phyloP scores from a whole-genome alignment of 225 moss, liverwort and hornwort genomes.

The Neckera pumila region DNA sequence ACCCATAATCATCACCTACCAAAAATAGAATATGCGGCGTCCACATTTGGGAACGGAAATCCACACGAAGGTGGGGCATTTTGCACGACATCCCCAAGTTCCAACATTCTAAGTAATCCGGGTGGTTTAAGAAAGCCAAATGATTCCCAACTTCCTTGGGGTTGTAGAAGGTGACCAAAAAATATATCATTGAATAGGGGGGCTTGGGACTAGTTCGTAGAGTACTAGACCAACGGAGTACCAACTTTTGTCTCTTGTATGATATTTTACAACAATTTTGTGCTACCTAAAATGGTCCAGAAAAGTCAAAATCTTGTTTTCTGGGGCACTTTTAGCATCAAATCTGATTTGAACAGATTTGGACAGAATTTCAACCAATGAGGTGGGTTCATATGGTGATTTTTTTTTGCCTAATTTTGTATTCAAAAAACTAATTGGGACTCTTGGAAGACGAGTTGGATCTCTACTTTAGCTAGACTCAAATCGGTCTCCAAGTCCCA shows the following conservation, averaged over 20 bases:
- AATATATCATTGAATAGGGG: too few relatives aligned
- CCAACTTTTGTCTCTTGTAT: background rate
- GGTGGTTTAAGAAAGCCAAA: background rate
- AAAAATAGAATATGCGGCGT: too few relatives aligned
- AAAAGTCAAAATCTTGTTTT: background rate
- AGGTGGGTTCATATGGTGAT: rapidly evolving
- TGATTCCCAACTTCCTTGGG: background rate
- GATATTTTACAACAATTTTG: background rate
- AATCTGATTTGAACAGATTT: background rate
- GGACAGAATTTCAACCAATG: background rate
- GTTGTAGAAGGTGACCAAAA: background rate
- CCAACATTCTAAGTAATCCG: background rate
- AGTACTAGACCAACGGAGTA: background rate
- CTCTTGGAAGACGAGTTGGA: background rate
- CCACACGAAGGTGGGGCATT: rapidly evolving
- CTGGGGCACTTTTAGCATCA: background rate
- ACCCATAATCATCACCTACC: background rate
- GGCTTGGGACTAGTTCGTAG: background rate
- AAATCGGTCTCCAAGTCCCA: background rate
- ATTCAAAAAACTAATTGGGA: too few relatives aligned
- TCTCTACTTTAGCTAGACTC: background rate
- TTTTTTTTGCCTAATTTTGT: background rate
- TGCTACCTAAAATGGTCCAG: background rate
- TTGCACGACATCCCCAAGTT: background rate
- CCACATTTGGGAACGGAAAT: rapidly evolving